phyloP scores from a whole-genome alignment of 2,329 filamentous ascomycete genomes.

The Ophiostoma sp. region DNA sequence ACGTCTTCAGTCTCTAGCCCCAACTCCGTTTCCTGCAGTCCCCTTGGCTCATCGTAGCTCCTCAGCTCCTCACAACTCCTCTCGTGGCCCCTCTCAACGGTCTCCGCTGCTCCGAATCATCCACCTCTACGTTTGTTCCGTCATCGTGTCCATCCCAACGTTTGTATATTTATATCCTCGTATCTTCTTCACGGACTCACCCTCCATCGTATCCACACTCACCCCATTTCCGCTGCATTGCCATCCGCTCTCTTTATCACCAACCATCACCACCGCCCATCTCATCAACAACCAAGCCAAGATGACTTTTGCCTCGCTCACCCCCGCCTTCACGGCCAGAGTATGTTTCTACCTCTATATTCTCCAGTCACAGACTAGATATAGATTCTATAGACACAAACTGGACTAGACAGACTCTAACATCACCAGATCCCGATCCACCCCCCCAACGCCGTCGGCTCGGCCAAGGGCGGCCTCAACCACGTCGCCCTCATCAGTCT shows the following conservation, averaged over 20 bases:
- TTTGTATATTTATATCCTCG: not conserved
- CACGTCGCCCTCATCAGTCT: slow-evolving; percentile 31
- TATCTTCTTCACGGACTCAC: not conserved
- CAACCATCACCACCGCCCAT: not conserved
- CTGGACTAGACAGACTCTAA: not conserved
- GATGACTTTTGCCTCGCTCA: slow-evolving; percentile 39
- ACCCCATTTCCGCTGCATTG: too few species aligned
- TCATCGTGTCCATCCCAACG: not conserved
- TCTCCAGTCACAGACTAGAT: not conserved
- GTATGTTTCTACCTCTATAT: slow-evolving; percentile 27
- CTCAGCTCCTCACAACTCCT: too few species aligned
- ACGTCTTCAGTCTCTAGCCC: too few species aligned
- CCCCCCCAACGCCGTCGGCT: slow-evolving; percentile 31
- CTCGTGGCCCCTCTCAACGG: not conserved
- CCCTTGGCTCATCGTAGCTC: too few species aligned
- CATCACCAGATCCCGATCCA: slow-evolving; percentile 28
- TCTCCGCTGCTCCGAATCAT: slow-evolving; percentile 9
- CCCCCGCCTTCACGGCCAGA: slow-evolving; percentile 38
- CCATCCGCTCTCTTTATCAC: not conserved
- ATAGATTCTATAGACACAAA: not conserved
- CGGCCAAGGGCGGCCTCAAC: slow-evolving; percentile 31
- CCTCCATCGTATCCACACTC: not conserved
- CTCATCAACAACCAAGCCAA: not conserved
- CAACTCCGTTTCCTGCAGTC: too few species aligned
- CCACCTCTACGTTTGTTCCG: not conserved